Percentiles rank a stretch among this genome's conserved stretches.
Conservation (phyloP, 306 rosid genomes). For the Cicer cuneatum region DNA sequence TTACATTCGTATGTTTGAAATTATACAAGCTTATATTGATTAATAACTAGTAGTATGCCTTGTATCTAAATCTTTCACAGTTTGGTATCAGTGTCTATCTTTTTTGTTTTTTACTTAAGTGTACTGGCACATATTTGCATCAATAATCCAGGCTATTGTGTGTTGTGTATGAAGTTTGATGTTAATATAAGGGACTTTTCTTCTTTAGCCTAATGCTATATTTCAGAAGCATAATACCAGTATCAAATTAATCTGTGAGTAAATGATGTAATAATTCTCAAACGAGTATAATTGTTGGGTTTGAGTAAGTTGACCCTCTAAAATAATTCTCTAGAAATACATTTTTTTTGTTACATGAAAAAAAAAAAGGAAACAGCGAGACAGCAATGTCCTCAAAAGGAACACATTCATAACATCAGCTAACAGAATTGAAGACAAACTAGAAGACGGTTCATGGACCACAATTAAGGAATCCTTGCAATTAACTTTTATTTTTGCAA, state of each 20-base stretch:
- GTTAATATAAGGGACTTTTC: conserved; percentile 31
- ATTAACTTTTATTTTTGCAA: no score
- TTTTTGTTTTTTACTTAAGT: conserved; percentile 29
- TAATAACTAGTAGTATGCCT: conserved; percentile 35
- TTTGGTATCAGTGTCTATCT: conserved; percentile 36
- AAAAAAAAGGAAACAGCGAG: no score
- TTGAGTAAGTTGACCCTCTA: no score
- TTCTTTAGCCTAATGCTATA: conserved; percentile 28
- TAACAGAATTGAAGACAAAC: no score
- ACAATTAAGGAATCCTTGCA: no score
- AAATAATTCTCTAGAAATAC: no score
- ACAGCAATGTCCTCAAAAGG: no score
- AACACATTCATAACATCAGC: no score
- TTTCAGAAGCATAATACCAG: conserved; percentile 9
- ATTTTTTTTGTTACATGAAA: no score
- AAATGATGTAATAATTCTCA: conserved; percentile 35
- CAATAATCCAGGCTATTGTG: conserved; percentile 37
- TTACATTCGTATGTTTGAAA: conserved; percentile 34
- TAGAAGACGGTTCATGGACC: no score
- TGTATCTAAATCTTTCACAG: conserved; percentile 33
- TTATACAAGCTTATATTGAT: conserved; percentile 30
- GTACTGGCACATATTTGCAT: conserved; percentile 11
- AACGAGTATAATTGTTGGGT: conserved; percentile 4
- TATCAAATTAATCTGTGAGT: conserved; percentile 15
- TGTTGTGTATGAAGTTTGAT: conserved; percentile 34